Evolutionary conservation across 2,329 filamentous ascomycete genomes (phyloP), one percentile per base, ranked within the genome.

Genomic region (Blumeria graminis): DNA sequence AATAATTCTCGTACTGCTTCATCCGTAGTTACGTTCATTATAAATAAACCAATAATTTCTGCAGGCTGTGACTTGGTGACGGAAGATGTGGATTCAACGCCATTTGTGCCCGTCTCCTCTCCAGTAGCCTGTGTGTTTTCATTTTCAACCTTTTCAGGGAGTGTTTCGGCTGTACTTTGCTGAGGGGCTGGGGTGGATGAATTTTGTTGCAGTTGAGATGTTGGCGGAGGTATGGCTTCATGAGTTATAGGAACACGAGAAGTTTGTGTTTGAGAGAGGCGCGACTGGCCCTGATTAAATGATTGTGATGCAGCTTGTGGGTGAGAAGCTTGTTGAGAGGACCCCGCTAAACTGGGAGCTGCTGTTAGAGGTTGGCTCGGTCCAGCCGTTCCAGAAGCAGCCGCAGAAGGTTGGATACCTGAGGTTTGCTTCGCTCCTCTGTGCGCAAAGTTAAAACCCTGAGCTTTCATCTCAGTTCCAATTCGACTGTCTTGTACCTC

Each of bases 361-460:
- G 66, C 65, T 53, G 65, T 63, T 54, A 67, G 61, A 39, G 64
- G 60, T 54, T 66, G 63, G 52, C 66, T 65, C 57, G 64, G 64
- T 35, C 63, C 62, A 51, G 67, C 65, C 36, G 67, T 65, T 48
- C 64, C 65, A 16, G 65, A 62, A 34, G 66, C 59, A 55, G 66
- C 63, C 45, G 63, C 63, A 56, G 63, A 63, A 39, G 59, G 59
- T 32, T 60, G 67, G 62, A 69, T 61, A 68, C 65, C 58, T 69
- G 68, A 67, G 60, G 74, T 74, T 66, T 84, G 81, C 74, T 96
- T 96, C 57, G 85, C 82, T 61, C 85, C 86, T 63, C 92, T 84
- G 69, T 98, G 92, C 28, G 92, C 88, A 69, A 98, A 98, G 76
- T 98, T 98, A 77, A 98, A 98, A 45, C 92, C 92, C 67, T 98